Evolutionary conservation across 352 stramenopile species (phyloP).

Genomic region (Phytopythium aichiense): DNA sequence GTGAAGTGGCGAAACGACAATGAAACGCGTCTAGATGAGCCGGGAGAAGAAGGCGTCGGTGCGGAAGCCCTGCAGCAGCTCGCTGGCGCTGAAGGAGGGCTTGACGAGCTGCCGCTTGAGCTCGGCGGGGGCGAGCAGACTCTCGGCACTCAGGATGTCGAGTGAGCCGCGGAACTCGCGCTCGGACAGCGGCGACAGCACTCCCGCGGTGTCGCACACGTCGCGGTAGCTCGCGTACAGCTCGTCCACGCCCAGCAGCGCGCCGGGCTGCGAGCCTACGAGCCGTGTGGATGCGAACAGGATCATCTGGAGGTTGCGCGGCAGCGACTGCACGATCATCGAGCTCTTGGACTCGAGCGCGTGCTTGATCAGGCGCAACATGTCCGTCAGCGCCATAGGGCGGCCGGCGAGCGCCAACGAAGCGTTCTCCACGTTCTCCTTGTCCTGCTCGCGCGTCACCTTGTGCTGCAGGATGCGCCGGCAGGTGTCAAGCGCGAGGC

Average conservation of each 20-base stretch:
- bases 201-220: constrained; percentile 54
- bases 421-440: constrained; percentile 23
- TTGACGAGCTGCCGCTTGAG: constrained; percentile 77
- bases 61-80: constrained; percentile 67
- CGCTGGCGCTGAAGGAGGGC: constrained; percentile 59
- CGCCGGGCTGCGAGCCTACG: constrained; percentile 20
- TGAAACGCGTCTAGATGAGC: constrained; percentile 46
- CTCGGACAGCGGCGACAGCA: constrained; percentile 54
- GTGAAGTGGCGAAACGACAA: too few relatives aligned
- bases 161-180: constrained; percentile 68
- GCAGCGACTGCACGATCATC: constrained; percentile 51
- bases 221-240: constrained; percentile 71
- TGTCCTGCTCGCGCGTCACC: constrained; percentile 15
- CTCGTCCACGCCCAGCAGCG: constrained; percentile 51
- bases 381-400: constrained; percentile 63
- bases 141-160: constrained; percentile 65
- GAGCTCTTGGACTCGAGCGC: constrained; percentile 63
- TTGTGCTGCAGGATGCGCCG: constrained; percentile 65
- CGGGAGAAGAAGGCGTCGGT: constrained; percentile 72
- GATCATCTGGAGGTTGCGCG: constrained; percentile 81
- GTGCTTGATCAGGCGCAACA: constrained; percentile 68
- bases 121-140: constrained; percentile 48
- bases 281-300: constrained; percentile 62
- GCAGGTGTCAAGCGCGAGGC: constrained; percentile 69
- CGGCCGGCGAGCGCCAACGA: constrained; percentile 17